Evolutionary conservation across 2,329 filamentous ascomycete species (phyloP).

Genomic region (Pseudogymnoascus sp.): DNA sequence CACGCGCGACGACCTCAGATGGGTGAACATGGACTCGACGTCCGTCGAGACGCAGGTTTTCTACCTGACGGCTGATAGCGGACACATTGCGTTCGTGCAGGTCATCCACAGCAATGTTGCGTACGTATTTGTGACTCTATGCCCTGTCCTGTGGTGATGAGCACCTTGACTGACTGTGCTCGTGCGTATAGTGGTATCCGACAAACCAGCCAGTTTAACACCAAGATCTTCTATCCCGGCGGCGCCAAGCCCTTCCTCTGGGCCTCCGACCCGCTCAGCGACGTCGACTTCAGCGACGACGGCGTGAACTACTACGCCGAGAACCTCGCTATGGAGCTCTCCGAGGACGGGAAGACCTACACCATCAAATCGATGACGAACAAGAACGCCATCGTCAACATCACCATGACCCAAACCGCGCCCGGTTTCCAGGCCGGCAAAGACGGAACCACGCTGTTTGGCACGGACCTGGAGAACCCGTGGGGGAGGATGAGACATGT

Average conservation of each 20-base stretch:
- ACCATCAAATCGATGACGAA: constrained; percentile 87
- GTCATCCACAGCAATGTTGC: constrained; percentile 96
- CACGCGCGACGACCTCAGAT: constrained; percentile 69
- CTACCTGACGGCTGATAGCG: constrained; percentile 75
- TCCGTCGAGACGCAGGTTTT: constrained; percentile 93
- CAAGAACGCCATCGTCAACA: constrained; percentile 70
- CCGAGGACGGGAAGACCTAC: constrained; percentile 73
- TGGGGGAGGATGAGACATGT: constrained; percentile 90
- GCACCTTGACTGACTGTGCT: background rate
- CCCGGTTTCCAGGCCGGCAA: constrained; percentile 81
- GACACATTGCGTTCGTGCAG: constrained; percentile 70
- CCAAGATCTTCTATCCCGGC: constrained; percentile 78
- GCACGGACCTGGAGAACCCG: constrained; percentile 74
- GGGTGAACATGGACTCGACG: constrained; percentile 72
- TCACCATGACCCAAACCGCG: constrained; percentile 66
- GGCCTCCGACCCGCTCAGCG: constrained; percentile 69
- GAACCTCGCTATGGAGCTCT: constrained; percentile 75
- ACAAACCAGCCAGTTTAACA: constrained; percentile 88
- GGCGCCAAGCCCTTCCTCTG: constrained; percentile 67
- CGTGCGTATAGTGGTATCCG: constrained; percentile 63
- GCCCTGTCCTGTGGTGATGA: constrained; percentile 13
- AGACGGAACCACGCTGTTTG: constrained; percentile 75
- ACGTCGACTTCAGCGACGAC: constrained; percentile 77
- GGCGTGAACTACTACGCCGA: constrained; percentile 79
- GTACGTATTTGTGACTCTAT: constrained; percentile 43